phyloP scores from a whole-genome alignment of 768 basidiomycete species.

The Boletus patriciae region DNA sequence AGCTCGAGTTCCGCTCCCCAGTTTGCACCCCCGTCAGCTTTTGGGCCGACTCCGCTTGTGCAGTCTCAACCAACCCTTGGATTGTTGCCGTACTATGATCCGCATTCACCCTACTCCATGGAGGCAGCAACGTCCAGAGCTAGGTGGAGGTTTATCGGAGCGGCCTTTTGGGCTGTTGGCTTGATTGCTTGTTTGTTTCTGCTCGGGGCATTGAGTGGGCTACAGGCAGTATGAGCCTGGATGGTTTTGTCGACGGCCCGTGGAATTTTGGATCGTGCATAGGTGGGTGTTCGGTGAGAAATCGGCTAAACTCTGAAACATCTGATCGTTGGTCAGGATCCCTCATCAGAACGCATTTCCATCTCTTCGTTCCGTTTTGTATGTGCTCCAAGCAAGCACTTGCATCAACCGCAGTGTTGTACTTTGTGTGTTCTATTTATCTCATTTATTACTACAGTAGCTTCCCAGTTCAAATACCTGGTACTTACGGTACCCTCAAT shows the following conservation, averaged over 20 bases:
- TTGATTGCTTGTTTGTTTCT: slow-evolving; percentile 33
- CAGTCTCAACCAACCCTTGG: slow-evolving; percentile 37
- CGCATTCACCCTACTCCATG: slow-evolving; percentile 39
- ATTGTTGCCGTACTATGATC: slow-evolving; percentile 45
- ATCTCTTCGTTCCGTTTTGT: background rate
- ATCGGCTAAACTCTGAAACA: background rate
- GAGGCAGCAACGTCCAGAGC: slow-evolving; percentile 41
- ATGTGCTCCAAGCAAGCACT: background rate
- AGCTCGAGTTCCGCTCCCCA: slow-evolving; percentile 15
- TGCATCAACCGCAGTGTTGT: background rate
- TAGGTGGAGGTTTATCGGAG: slow-evolving; percentile 44
- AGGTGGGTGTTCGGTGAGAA: background rate
- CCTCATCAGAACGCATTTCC: background rate
- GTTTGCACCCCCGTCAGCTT: slow-evolving; percentile 18
- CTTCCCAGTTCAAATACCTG: background rate
- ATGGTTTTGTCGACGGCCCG: background rate
- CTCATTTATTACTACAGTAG: background rate
- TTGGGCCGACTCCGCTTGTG: slow-evolving; percentile 44
- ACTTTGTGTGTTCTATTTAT: background rate
- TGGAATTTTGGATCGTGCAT: background rate
- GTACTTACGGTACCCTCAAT: background rate
- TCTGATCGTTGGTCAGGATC: background rate
- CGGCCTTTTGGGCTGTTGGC: slow-evolving; percentile 39
- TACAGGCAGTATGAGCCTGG: slow-evolving; percentile 4
- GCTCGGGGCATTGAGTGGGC: slow-evolving; percentile 23